Conservation (phyloP, 768 basidiomycete genomes). For the Russula emetica region DNA sequence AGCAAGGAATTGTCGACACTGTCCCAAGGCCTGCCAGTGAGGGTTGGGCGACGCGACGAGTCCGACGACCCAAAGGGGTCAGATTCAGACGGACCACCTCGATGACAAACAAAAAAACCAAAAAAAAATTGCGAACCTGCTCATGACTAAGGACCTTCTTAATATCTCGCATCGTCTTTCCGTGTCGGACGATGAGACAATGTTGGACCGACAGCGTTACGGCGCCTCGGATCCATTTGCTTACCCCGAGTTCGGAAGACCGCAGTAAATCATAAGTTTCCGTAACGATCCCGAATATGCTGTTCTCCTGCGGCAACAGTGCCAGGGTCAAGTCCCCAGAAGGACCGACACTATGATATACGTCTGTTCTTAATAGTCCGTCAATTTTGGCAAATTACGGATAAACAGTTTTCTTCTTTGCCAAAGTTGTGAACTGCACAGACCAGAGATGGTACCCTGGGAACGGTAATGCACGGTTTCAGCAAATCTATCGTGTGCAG, state of each 20-base stretch:
- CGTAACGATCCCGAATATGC: conserved; percentile 64
- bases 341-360: conserved; percentile 50
- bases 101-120: not conserved
- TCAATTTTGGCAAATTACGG: not conserved
- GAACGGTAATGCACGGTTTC: conserved; percentile 40
- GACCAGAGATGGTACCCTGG: conserved; percentile 26
- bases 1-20: conserved; percentile 62
- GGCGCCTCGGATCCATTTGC: conserved; percentile 56
- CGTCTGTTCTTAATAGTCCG: conserved; percentile 43
- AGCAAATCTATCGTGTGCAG: conserved; percentile 46
- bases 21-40: conserved; percentile 61
- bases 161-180: conserved; percentile 53
- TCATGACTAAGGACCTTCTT: conserved; percentile 69
- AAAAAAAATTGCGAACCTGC: conserved; percentile 46
- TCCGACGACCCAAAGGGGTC: not conserved
- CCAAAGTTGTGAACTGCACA: conserved; percentile 16
- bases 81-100: not conserved
- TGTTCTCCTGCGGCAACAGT: conserved; percentile 79
- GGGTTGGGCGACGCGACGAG: not conserved
- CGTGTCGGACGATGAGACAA: conserved; percentile 59
- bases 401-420: not conserved
- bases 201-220: conserved; percentile 60
- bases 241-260: conserved; percentile 35
- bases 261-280: conserved; percentile 72
- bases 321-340: conserved; percentile 42